phyloP scores from a whole-genome alignment of 139 green algal species.

The Coelastrella sp. region DNA sequence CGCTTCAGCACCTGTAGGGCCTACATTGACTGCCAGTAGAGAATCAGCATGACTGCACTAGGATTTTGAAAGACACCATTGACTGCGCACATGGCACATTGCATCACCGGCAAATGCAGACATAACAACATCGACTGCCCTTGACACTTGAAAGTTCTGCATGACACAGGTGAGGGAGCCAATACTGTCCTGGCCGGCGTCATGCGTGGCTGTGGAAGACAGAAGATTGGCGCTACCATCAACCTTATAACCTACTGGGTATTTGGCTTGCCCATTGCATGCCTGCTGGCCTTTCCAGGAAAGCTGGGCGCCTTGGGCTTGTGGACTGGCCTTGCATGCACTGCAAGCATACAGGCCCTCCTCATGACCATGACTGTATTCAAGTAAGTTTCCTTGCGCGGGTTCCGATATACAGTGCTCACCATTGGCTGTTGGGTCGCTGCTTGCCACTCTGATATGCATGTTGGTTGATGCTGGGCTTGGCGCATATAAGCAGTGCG shows the following conservation, averaged over 20 bases:
- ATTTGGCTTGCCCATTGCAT: conserved; percentile 70
- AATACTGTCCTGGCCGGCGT: conserved; percentile 73
- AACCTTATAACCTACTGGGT: conserved; percentile 76
- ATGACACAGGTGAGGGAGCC: conserved; percentile 62
- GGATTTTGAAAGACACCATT: too few relatives aligned
- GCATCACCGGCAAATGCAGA: too few relatives aligned
- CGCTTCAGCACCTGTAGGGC: too few relatives aligned
- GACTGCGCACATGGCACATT: too few relatives aligned
- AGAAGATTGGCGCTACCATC: conserved; percentile 70
- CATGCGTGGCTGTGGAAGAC: conserved; percentile 69
- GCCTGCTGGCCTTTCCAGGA: conserved; percentile 65
- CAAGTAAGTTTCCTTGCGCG: conserved; percentile 31
- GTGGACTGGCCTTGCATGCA: conserved; percentile 73
- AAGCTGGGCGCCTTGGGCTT: conserved; percentile 68
- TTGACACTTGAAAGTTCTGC: not conserved
- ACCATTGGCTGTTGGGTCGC: not conserved
- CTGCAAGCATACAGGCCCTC: conserved; percentile 63
- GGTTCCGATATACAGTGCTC: not conserved
- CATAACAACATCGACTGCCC: too few relatives aligned
- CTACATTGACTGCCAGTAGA: too few relatives aligned
- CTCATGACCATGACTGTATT: conserved; percentile 60
- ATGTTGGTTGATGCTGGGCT: not conserved
- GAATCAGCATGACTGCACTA: too few relatives aligned
- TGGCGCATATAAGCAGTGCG: too few relatives aligned
- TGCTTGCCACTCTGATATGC: not conserved